These are phyloP conservation scores for Xerocomellus amylosporus DNA, from an alignment of 768 basidiomycete species.

Conservation along the genomic window DNA sequence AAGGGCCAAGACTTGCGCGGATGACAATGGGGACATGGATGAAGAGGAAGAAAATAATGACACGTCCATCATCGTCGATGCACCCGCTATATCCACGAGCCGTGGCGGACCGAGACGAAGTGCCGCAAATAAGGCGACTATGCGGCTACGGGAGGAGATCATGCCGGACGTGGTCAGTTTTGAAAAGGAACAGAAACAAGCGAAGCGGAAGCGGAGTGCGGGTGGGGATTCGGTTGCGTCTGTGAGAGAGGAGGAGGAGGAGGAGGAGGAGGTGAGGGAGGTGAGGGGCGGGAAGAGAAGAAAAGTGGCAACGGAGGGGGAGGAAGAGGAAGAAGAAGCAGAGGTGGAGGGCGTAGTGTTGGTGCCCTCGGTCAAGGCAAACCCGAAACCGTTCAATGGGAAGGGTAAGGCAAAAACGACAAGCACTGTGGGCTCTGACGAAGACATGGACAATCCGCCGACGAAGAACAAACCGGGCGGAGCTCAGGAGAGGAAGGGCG, in stretches of 20 bases:
- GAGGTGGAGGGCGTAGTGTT: constrained; percentile 19
- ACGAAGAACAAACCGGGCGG: constrained; percentile 5
- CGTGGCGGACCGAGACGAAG: constrained; percentile 39
- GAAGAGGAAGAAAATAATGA: neutral
- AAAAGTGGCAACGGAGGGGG: constrained; percentile 13
- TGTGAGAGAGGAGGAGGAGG: constrained; percentile 1
- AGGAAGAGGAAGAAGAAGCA: constrained; percentile 27
- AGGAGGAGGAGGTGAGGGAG: constrained; percentile 25
- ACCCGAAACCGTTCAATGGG: constrained; percentile 8
- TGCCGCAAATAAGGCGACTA: constrained; percentile 53
- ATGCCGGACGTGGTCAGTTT: constrained; percentile 78
- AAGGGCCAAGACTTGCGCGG: neutral
- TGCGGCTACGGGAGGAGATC: constrained; percentile 46
- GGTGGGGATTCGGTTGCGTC: constrained; percentile 29
- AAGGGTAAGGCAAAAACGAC: constrained; percentile 9
- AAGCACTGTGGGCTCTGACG: neutral
- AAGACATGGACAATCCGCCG: neutral
- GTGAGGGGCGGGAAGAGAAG: constrained; percentile 19
- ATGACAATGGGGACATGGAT: neutral
- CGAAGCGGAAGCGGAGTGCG: constrained; percentile 31
- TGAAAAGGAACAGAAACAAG: constrained; percentile 60
- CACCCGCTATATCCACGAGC: constrained; percentile 7
- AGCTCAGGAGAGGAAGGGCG: constrained; percentile 12
- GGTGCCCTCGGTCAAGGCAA: constrained; percentile 10
- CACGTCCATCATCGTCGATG: constrained; percentile 10